Evolutionary conservation across 2,329 filamentous ascomycete genomes (phyloP), one percentile per base, ranked within the genome.

Genomic region (Aschersonia sp.): DNA sequence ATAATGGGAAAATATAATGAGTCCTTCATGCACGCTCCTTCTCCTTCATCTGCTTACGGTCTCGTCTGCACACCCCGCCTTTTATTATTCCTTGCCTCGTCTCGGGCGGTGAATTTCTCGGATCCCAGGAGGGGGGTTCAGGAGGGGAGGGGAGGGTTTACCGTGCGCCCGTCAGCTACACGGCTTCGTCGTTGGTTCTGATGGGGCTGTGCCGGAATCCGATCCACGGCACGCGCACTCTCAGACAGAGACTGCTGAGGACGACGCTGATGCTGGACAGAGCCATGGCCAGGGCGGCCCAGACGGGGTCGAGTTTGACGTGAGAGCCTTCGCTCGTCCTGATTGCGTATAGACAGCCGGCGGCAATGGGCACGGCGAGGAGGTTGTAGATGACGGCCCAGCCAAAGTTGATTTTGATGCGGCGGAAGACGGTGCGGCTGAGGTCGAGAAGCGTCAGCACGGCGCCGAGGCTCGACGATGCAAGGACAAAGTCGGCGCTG

Each of bases 281-380:
- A 30, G 91, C 91, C 91, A 96, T 97, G 1, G 89, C 89, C 61
- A 95, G 65, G 54, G 82, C 84, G 4, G 89, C 91, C 89, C 89
- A 96, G 1, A 85, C 85, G 0, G 85, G 85, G 61, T 86, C 82
- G 44, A 89, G 65, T 51, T 76, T 68, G 28, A 88, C 65, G 59
- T 84, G 83, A 31, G 61, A 60, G 2, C 71, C 74, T 2, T 60
- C 57, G 3, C 62, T 61, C 44, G 70, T 71, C 47, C 57, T 60
- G 44, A 82, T 53, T 2, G 74, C 67, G 62, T 85, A 94, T 50
- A 94, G 68, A 40, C 82, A 84, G 1, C 88, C 88, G 0, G 88
- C 88, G 0, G 88, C 87, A 49, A 94, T 73, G 1, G 88, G 88
- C 50, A 94, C 74, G 6, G 86, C 83, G 46, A 85, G 62, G 41